These are phyloP conservation scores for Phyllosticta ampelicida DNA, from an alignment of 2,329 filamentous ascomycete species.

Conservation along the genomic window DNA sequence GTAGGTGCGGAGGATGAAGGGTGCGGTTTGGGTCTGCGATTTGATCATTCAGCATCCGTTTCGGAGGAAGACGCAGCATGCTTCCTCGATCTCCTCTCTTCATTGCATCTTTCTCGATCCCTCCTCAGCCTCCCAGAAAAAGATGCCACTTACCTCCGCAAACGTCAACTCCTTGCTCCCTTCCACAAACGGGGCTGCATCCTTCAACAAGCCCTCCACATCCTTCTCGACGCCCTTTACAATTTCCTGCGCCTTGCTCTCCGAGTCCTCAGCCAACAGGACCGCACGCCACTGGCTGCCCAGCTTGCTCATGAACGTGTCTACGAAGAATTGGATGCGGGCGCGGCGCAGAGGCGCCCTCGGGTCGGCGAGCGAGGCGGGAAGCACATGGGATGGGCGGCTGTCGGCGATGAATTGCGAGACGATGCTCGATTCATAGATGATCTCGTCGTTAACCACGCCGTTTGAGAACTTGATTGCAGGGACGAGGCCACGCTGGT, in stretches of 20 bases:
- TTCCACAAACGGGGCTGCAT: conserved; percentile 36
- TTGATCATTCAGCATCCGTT: neutral
- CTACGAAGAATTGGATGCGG: conserved; percentile 59
- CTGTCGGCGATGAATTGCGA: conserved; percentile 59
- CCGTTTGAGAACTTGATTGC: conserved; percentile 51
- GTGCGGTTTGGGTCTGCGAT: conserved; percentile 48
- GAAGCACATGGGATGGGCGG: conserved; percentile 57
- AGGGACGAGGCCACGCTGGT: conserved; percentile 60
- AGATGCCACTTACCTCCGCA: conserved; percentile 50
- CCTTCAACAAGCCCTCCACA: conserved; percentile 56
- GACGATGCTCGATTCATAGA: conserved; percentile 66
- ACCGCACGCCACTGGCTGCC: conserved; percentile 36
- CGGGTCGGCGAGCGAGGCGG: conserved; percentile 40
- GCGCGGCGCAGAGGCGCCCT: conserved; percentile 53
- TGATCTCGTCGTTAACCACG: conserved; percentile 42
- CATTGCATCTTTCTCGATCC: no score
- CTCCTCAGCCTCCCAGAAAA: no score
- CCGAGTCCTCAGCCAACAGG: conserved; percentile 37
- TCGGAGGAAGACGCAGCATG: no score
- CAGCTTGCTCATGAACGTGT: conserved; percentile 56
- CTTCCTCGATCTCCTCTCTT: no score
- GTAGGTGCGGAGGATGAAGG: conserved; percentile 55
- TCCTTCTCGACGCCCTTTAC: conserved; percentile 53
- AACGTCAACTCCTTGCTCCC: conserved; percentile 49
- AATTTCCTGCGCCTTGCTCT: conserved; percentile 39